Evolutionary conservation across 805 yeast genomes (phyloP).

Genomic region (Sporopachydermia lactativora): DNA sequence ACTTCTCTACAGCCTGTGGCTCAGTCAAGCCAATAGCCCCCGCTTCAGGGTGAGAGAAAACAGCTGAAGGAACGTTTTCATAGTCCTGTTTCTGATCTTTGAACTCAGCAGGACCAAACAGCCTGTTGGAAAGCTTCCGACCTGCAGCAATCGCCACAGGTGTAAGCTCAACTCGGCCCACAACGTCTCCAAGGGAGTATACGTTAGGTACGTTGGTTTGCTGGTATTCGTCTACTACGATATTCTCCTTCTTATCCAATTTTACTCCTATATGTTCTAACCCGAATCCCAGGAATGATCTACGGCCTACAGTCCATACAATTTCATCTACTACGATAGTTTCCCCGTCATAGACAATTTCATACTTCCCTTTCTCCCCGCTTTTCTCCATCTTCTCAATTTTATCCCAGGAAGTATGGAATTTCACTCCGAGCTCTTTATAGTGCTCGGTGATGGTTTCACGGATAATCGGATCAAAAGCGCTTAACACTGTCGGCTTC

Average conservation of each 20-base stretch:
- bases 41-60: slow-evolving; percentile 97
- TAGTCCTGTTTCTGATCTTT: slow-evolving; percentile 73
- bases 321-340: slow-evolving; percentile 59
- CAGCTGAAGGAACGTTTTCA: slow-evolving; percentile 79
- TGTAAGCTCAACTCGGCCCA: slow-evolving; percentile 85
- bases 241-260: slow-evolving; percentile 42
- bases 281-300: slow-evolving; percentile 58
- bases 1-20: slow-evolving; percentile 59
- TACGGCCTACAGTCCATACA: slow-evolving; percentile 93
- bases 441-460: slow-evolving; percentile 69
- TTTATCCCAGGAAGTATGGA: slow-evolving; percentile 44
- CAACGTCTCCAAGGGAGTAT: slow-evolving; percentile 87
- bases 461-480: slow-evolving; percentile 74
- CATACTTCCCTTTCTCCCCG: slow-evolving; percentile 32
- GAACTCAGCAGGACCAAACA: slow-evolving; percentile 69
- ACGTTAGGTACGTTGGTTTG: slow-evolving; percentile 57
- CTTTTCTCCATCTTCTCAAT: slow-evolving; percentile 34
- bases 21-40: slow-evolving; percentile 87
- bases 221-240: slow-evolving; percentile 81
- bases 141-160: slow-evolving; percentile 99
- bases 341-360: slow-evolving; percentile 28
- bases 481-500: slow-evolving; percentile 80
- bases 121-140: slow-evolving; percentile 79
- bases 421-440: slow-evolving; percentile 64
- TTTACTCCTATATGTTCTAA: slow-evolving; percentile 65